These are phyloP conservation scores for Asterophora lycoperdoides DNA, from an alignment of 768 basidiomycete species.

Conservation along the genomic window DNA sequence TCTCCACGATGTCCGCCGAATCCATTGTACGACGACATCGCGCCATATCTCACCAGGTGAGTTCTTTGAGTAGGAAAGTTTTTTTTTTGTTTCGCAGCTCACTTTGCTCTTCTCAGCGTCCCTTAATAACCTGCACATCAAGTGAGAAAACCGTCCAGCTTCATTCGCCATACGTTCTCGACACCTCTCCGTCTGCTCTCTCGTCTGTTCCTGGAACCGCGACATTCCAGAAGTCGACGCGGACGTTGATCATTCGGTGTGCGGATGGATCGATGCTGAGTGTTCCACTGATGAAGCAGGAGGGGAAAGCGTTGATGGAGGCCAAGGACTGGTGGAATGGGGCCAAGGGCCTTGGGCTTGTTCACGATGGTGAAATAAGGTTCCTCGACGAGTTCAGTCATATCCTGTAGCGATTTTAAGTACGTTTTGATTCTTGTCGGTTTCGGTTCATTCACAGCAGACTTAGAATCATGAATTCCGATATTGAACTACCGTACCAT, in stretches of 20 bases:
- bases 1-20: constrained; percentile 50
- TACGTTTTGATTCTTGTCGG: no score
- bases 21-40: constrained; percentile 51
- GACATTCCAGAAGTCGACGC: constrained; percentile 34
- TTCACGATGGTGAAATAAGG: constrained; percentile 15
- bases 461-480: no score
- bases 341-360: constrained; percentile 28
- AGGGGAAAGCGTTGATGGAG: constrained; percentile 48
- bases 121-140: constrained; percentile 30
- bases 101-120: constrained; percentile 22
- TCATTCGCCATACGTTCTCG: constrained; percentile 27
- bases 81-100: not conserved
- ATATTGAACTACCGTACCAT: no score
- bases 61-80: not conserved
- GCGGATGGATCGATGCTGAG: constrained; percentile 46
- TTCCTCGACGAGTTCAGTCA: constrained; percentile 13
- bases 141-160: constrained; percentile 38
- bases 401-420: constrained; percentile 3
- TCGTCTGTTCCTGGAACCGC: constrained; percentile 37
- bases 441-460: no score
- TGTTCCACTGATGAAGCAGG: constrained; percentile 57
- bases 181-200: constrained; percentile 5
- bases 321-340: constrained; percentile 84
- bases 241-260: constrained; percentile 51
- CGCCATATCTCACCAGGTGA: constrained; percentile 69